Base-by-base conservation (phyloP, 2,329 filamentous ascomycete genomes). In the Capronia epimyces region DNA sequence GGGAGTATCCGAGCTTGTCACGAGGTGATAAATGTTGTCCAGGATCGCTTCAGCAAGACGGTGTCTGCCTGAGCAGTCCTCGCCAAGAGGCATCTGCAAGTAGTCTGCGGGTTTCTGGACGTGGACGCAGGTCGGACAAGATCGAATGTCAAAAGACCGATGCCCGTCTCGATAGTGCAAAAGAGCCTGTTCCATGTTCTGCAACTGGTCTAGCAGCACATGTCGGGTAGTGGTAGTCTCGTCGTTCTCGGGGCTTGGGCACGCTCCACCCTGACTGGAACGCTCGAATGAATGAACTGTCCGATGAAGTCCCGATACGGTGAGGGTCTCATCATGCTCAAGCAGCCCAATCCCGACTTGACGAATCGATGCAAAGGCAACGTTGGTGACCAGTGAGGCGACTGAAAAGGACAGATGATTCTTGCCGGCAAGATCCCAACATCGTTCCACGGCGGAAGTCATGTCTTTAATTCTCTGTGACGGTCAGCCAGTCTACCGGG, bases 321-420 rank as follows among this genome's bases (percentile, higher is more conserved):
- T 44, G 27, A 57, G 55, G 13, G 50, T 42, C 21, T 56, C 48
- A 16, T 58, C 54, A 13, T 61, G 45, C 36, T 55, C 47, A 5
- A 61, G 48, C 36, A 59, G 41, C 15, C 50, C 52, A 9, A 37
- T 31, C 40, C 60, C 57, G 21, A 59, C 40, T 15, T 52, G 48
- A 39, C 55, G 53, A 16, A 62, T 52, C n/a, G 36, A 41, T 1
- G 62, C 53, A 31, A 59, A 60, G n/a, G 55, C 56, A n/a, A 57
- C 57, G 43, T 61, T 58, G 10, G 60, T 61, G 20, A 63, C 46
- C 31, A 59, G 52, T 10, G 61, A 49, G 13, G 61, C 61, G n/a
- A 59, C 51, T n/a, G 55, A 32, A 22, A 60, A 41, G 2, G 50
- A 50, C 15, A 56, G 45, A 2, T 56, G 40, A 20, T 58, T 58